phyloP scores from a whole-genome alignment of 768 basidiomycete genomes.

The Obba rivulosa region DNA sequence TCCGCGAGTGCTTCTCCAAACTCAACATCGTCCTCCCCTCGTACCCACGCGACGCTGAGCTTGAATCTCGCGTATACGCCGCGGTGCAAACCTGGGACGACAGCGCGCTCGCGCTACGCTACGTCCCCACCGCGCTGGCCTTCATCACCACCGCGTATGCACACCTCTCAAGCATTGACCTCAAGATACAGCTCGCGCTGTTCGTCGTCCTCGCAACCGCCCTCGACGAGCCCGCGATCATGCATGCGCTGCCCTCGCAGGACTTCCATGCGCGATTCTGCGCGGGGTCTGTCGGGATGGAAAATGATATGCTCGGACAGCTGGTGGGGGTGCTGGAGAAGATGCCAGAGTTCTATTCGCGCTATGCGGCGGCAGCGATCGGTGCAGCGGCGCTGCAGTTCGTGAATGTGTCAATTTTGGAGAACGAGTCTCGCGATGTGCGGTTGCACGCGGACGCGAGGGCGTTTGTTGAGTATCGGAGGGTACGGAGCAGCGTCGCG shows the following conservation, averaged over 20 bases:
- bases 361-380: slow-evolving; percentile 29
- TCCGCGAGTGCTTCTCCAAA: not conserved
- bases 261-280: not conserved
- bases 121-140: slow-evolving; percentile 3
- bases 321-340: slow-evolving; percentile 30
- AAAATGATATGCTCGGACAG: not conserved
- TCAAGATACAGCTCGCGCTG: slow-evolving; percentile 31
- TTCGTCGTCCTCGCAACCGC: slow-evolving; percentile 33
- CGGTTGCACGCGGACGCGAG: slow-evolving; percentile 16
- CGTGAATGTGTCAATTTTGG: slow-evolving; percentile 29
- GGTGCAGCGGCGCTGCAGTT: slow-evolving; percentile 30
- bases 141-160: slow-evolving; percentile 9
- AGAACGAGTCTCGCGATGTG: slow-evolving; percentile 26
- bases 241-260: not conserved
- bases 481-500: slow-evolving; percentile 25
- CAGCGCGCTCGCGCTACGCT: not conserved
- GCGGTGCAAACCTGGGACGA: slow-evolving; percentile 1
- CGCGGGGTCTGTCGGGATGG: not conserved
- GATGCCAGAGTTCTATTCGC: slow-evolving; percentile 22
- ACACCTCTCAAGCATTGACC: slow-evolving; percentile 17
- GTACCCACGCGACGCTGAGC: not conserved
- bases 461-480: slow-evolving; percentile 22
- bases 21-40: not conserved
- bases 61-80: not conserved
- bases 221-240: slow-evolving; percentile 31